phyloP scores from a whole-genome alignment of 2,329 filamentous ascomycete species.

The Delphinella strobiligena region DNA sequence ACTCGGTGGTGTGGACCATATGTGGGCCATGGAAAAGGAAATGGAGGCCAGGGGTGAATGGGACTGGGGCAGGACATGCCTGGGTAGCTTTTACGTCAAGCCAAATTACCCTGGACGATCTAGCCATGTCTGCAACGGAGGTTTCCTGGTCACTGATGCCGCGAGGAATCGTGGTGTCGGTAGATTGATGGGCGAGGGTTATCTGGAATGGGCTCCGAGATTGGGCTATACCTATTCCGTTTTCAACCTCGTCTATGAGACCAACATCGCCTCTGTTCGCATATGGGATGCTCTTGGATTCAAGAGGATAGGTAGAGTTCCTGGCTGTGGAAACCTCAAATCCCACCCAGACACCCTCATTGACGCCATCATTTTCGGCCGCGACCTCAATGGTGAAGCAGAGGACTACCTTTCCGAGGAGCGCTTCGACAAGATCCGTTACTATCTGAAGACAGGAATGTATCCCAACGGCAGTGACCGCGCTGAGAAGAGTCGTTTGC shows the following conservation, averaged over 20 bases:
- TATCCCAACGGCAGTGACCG: constrained; percentile 90
- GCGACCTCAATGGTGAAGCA: constrained; percentile 47
- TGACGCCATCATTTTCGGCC: constrained; percentile 47
- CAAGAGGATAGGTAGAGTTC: constrained; percentile 77
- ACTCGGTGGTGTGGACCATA: constrained; percentile 48
- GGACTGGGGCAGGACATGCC: constrained; percentile 70
- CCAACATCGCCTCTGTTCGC: constrained; percentile 76
- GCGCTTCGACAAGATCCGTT: constrained; percentile 97
- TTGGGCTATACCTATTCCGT: constrained; percentile 79
- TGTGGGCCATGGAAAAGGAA: constrained; percentile 31
- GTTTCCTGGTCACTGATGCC: constrained; percentile 37
- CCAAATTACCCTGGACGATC: constrained; percentile 86
- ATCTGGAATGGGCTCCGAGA: constrained; percentile 41
- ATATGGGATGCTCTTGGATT: constrained; percentile 91
- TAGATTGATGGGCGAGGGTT: constrained; percentile 39
- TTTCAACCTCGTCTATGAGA: constrained; percentile 91
- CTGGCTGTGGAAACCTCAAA: constrained; percentile 37
- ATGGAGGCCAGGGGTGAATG: constrained; percentile 15
- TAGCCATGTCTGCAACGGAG: constrained; percentile 72
- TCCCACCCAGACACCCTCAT: constrained; percentile 34
- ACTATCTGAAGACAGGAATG: constrained; percentile 86
- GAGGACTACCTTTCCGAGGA: constrained; percentile 87
- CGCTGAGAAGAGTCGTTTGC: constrained; percentile 86
- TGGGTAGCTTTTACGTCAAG: constrained; percentile 90
- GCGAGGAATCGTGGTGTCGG: constrained; percentile 38